Base-by-base conservation (phyloP, 768 basidiomycete species). In the Tulasnella sp. region DNA sequence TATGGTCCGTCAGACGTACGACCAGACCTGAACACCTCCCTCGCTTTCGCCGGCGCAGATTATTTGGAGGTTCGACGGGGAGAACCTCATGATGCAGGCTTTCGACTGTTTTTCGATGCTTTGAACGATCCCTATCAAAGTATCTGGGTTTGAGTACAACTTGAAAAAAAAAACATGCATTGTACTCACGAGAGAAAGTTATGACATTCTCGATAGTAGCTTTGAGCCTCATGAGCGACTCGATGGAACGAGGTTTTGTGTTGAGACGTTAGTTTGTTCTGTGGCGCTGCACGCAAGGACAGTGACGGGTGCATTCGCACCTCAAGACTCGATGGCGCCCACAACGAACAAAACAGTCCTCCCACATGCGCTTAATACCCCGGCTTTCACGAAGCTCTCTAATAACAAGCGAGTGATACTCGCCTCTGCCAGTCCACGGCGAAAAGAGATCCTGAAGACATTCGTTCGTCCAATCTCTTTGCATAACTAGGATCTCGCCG, bases 11-110 rank as follows among this genome's bases (percentile, higher is more conserved):
- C 12, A 29, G 22, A 80, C 87, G 70, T 71, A 87, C 87, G 86
- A 86, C 94, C 94, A 95, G 67, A 95, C 91, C 78, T 95, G 93
- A 4, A 93, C 88, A 3, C 91, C 91, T 0, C 90, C 91, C 76
- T 92, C 91, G 76, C 88, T 89, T 69, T 92, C 90, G 66, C 83
- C 86, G 72, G 90, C 89, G 82, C 94, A 95, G 70, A 95, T 94
- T 73, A 95, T 87, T 74, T 89, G 88, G 83, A 94, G 88, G 41
- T 86, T 86, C 16, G 82, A 83, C 76, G 90, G 88, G 0, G 87
- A 87, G 77, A 94, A 91, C 79, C 88, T 89, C 78, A 95, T 87
- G 72, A 92, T 88, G 75, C 90, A 93, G 83, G 84, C 88, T 80
- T 92, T 93, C 79, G 94, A 90, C 22, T 94, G 81, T 76, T 90